Evolutionary conservation across 164 flowering plant species (phyloP).

Genomic region (Euptelea pleiosperma): DNA sequence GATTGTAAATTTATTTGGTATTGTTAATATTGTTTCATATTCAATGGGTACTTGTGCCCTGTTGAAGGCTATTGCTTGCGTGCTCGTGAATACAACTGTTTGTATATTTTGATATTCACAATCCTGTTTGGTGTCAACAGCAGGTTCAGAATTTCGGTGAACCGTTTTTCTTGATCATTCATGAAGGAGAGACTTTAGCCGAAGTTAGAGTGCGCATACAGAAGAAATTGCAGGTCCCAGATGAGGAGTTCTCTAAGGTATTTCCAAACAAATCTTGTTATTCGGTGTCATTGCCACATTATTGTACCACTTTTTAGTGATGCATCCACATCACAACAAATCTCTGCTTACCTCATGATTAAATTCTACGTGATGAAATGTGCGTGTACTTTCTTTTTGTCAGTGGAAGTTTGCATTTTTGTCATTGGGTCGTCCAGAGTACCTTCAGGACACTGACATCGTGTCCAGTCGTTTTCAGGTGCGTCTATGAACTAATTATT

Average conservation of each 20-base stretch:
- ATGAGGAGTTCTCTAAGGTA: slow-evolving; percentile 93
- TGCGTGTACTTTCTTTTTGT: background rate
- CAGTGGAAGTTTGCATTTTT: slow-evolving; percentile 97
- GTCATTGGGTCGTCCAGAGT: slow-evolving; percentile 85
- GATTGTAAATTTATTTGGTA: background rate
- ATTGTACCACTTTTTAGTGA: background rate
- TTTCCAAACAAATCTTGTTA: background rate
- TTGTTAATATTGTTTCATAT: slow-evolving; percentile 2
- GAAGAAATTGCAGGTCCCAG: slow-evolving; percentile 86
- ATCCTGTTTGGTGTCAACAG: slow-evolving; percentile 32
- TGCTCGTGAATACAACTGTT: background rate
- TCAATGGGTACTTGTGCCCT: background rate
- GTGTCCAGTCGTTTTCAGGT: slow-evolving; percentile 91
- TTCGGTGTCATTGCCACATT: background rate
- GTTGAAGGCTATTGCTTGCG: background rate
- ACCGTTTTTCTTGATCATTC: slow-evolving; percentile 91
- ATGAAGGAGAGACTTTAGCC: slow-evolving; percentile 86
- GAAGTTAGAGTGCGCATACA: slow-evolving; percentile 85
- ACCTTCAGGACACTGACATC: slow-evolving; percentile 71
- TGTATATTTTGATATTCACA: background rate
- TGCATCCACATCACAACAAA: background rate
- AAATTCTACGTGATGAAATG: background rate
- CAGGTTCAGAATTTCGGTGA: slow-evolving; percentile 98
- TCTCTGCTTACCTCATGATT: background rate
- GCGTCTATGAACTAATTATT: background rate